These are phyloP conservation scores for Immersiella caudata DNA, from an alignment of 495 filamentous ascomycete genomes.

Conservation along the genomic window DNA sequence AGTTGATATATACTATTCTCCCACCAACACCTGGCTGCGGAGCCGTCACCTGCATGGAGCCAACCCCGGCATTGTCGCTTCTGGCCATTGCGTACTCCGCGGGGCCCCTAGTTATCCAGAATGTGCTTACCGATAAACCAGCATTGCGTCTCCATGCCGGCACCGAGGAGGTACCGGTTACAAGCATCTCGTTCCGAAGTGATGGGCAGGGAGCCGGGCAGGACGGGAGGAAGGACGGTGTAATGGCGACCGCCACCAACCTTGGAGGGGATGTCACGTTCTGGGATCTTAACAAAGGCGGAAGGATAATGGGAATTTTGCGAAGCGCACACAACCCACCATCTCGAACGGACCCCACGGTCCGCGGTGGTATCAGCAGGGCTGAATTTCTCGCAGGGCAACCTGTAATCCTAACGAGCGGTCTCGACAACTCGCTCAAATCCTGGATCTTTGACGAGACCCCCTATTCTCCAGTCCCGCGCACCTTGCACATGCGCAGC, in stretches of 20 bases:
- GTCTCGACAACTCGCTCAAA: slow-evolving; percentile 89
- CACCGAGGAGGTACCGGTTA: slow-evolving; percentile 61
- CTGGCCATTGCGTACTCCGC: slow-evolving; percentile 83
- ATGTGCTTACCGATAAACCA: slow-evolving; percentile 73
- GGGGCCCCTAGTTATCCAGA: slow-evolving; percentile 76
- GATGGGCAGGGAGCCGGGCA: slow-evolving; percentile 89
- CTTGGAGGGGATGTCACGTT: slow-evolving; percentile 84
- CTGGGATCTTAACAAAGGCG: slow-evolving; percentile 92
- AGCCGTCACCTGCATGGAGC: slow-evolving; percentile 78
- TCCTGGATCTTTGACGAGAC: slow-evolving; percentile 93
- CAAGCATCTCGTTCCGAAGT: slow-evolving; percentile 85
- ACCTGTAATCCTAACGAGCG: slow-evolving; percentile 84
- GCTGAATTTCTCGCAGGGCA: slow-evolving; percentile 92
- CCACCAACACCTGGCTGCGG: slow-evolving; percentile 67
- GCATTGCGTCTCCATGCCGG: slow-evolving; percentile 67
- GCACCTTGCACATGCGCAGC: slow-evolving; percentile 78
- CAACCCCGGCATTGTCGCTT: slow-evolving; percentile 80
- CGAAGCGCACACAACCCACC: slow-evolving; percentile 82
- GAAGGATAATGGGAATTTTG: slow-evolving; percentile 77
- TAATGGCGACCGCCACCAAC: slow-evolving; percentile 79
- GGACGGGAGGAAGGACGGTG: slow-evolving; percentile 76
- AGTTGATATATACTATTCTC: slow-evolving; percentile 81
- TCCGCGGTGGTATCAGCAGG: slow-evolving; percentile 67
- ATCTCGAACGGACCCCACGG: slow-evolving; percentile 43
- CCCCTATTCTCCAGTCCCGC: slow-evolving; percentile 80